phyloP scores from a whole-genome alignment of 495 filamentous ascomycete species.

The Hypoxylon fuscum region DNA sequence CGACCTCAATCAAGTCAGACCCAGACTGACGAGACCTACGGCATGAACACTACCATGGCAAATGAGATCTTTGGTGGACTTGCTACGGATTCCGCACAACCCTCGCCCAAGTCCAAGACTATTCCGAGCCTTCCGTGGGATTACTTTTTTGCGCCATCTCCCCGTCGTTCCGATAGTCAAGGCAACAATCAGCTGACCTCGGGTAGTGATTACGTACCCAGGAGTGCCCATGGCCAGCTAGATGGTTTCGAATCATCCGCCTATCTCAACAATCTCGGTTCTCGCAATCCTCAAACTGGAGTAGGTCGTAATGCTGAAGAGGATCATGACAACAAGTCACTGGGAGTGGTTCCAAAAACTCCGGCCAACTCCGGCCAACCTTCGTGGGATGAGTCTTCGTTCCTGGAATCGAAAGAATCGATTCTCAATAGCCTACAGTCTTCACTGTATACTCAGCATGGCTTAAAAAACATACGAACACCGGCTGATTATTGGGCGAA shows the following conservation, averaged over 20 bases:
- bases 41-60: conserved; percentile 52
- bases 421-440: conserved; percentile 39
- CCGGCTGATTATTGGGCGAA: conserved; percentile 5
- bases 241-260: conserved; percentile 30
- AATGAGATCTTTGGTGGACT: conserved; percentile 47
- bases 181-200: conserved; percentile 25
- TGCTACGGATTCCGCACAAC: conserved; percentile 37
- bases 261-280: conserved; percentile 32
- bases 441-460: conserved; percentile 40
- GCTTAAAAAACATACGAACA: conserved; percentile 12
- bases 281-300: conserved; percentile 1
- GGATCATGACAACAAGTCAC: background rate
- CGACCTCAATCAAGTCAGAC: conserved; percentile 37
- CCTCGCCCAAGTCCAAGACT: conserved; percentile 49
- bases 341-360: background rate
- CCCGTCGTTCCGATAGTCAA: conserved; percentile 36
- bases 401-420: conserved; percentile 37
- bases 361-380: too few relatives aligned
- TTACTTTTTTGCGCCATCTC: conserved; percentile 52
- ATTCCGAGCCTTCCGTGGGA: conserved; percentile 56
- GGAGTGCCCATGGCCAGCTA: conserved; percentile 33
- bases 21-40: conserved; percentile 47
- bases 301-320: background rate
- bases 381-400: too few relatives aligned
- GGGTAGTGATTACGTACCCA: conserved; percentile 36